These are phyloP conservation scores for Diplodia mutila DNA, from an alignment of 2,329 filamentous ascomycete species.

Conservation along the genomic window DNA sequence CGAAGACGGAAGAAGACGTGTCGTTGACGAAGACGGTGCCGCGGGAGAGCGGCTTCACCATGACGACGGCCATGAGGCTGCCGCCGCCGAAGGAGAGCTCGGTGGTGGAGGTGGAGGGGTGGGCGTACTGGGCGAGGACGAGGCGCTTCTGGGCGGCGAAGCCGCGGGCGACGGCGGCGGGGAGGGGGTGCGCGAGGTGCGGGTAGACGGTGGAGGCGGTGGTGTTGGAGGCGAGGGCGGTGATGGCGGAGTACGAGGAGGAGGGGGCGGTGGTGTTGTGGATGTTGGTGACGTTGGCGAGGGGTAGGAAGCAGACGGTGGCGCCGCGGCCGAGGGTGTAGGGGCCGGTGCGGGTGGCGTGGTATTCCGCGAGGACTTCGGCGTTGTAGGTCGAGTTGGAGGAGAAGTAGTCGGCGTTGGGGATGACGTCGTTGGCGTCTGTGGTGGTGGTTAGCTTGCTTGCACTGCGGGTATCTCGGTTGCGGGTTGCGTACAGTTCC, in stretches of 20 bases:
- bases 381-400: conserved; percentile 49
- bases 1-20: too few relatives aligned
- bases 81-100: not conserved
- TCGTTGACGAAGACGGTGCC: conserved; percentile 32
- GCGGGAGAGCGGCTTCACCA: conserved; percentile 32
- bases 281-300: not conserved
- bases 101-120: not conserved
- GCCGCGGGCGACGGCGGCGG: not conserved
- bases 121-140: not conserved
- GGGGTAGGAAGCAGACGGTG: conserved; percentile 3
- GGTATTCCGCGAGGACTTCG: not conserved
- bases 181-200: not conserved
- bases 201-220: not conserved
- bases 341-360: conserved; percentile 8
- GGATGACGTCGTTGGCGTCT: conserved; percentile 25
- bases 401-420: conserved; percentile 40
- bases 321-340: not conserved
- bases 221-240: not conserved
- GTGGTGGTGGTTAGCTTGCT: not conserved
- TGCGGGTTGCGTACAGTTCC: not conserved
- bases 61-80: not conserved
- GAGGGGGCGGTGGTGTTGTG: not conserved
- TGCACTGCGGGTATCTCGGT: accelerated
- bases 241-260: not conserved
- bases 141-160: not conserved